Evolutionary conservation across 176 grass and related monocot species (phyloP), one percentile per base, ranked within the genome.

Genomic region (Carex myosuroides): DNA sequence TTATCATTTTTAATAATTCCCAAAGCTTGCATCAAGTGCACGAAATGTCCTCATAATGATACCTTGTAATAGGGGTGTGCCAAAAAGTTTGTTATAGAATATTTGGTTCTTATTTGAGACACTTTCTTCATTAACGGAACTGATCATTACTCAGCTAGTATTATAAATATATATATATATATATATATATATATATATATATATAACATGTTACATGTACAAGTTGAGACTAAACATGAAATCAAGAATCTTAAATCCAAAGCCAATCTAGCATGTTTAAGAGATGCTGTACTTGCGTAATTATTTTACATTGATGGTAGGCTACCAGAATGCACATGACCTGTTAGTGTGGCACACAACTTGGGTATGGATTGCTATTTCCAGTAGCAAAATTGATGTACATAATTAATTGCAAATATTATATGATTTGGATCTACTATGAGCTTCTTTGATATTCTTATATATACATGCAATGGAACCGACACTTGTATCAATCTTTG

Each of bases 281-380:
- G 63, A 74, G 70, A 52, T 52, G 70, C 58, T 63, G 79, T 82
- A 65, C 79, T 22, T 57, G 11, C n/a, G 0, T 65, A 81, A 12
- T 41, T 57, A 42, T 50, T 82, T 63, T 63, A 64, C 20, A 37
- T 82, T 64, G 79, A 79, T 82, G 60, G 79, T 22, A 41, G 54
- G 30, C 30, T 63, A 46, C 26, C 78, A 81, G 57, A 63, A 60
- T 63, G 78, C 78, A 64, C 79, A 64, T 81, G 79, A 81, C 79
- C 60, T 81, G 79, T 64, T 50, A 65, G 33, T 66, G 60, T 82
- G 24, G 32, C 37, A 39, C 63, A 65, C 21, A 42, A 42, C 16
- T 82, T 44, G 24, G n/a, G 60, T 6, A 82, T 42, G 18, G 30
- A 29, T 48, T 82, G 20, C 42, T 50, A 30, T 3, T 66, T 65